A percentile compares a stretch with the other conserved stretches of the same genome.
Evolutionary conservation across 768 basidiomycete species (phyloP).

Genomic region (Clitopilus hobsonii): DNA sequence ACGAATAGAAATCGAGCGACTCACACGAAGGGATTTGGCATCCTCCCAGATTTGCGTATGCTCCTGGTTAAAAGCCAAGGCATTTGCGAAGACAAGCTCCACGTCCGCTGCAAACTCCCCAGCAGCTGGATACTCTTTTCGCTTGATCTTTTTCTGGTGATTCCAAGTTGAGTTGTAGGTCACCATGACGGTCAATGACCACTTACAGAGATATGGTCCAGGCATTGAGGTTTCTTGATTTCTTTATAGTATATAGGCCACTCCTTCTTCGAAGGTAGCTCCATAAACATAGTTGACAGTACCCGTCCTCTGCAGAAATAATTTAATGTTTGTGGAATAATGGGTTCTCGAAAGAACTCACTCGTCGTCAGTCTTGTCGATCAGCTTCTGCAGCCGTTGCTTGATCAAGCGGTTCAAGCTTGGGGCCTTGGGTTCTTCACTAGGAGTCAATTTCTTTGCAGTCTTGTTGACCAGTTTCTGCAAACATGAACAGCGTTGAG

Average conservation of each 20-base stretch:
- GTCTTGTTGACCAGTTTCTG: constrained; percentile 51
- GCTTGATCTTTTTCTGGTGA: constrained; percentile 74
- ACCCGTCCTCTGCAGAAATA: constrained; percentile 49
- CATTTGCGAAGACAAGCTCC: constrained; percentile 88
- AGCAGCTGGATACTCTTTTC: constrained; percentile 66
- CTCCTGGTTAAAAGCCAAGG: constrained; percentile 83
- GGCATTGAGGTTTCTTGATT: constrained; percentile 75
- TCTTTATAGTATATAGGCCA: constrained; percentile 79
- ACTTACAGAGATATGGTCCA: constrained; percentile 74
- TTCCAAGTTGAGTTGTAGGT: constrained; percentile 4
- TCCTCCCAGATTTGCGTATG: constrained; percentile 82
- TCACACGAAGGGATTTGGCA: constrained; percentile 60
- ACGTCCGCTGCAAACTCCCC: constrained; percentile 81
- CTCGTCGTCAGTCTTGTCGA: constrained; percentile 68
- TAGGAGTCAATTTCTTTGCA: constrained; percentile 41
- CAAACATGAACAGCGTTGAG: constrained; percentile 2
- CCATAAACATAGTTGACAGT: constrained; percentile 75
- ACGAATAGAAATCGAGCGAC: constrained; percentile 12
- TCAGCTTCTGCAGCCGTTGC: constrained; percentile 63
- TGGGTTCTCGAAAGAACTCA: constrained; percentile 29
- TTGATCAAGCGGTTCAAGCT: constrained; percentile 67
- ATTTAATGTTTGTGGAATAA: not conserved
- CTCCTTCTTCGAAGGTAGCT: constrained; percentile 71
- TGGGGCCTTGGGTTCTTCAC: constrained; percentile 47
- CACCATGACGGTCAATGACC: too few relatives aligned